Conservation (phyloP, 1,139 yeast species). For the Magnusiomyces fungicola region DNA sequence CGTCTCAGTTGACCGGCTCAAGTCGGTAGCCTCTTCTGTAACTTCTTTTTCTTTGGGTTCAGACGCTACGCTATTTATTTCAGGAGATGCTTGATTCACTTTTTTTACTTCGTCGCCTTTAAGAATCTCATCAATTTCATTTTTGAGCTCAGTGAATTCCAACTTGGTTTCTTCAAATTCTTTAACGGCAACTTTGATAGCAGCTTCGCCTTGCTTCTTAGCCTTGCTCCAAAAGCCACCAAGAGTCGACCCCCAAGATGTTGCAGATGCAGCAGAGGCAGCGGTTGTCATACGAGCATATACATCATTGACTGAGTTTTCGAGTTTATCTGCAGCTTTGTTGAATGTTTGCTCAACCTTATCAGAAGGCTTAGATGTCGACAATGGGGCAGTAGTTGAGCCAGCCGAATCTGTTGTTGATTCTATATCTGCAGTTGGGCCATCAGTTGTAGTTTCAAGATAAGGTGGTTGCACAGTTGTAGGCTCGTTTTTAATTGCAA, state of each 20-base stretch:
- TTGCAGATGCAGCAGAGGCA: constrained; percentile 35
- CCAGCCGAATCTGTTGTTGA: too few species aligned
- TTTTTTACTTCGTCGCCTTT: constrained; percentile 26
- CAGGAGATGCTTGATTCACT: constrained; percentile 10
- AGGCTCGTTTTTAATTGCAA: too few species aligned
- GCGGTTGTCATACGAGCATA: constrained; percentile 17
- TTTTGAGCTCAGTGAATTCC: constrained; percentile 24
- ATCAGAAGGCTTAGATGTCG: background rate
- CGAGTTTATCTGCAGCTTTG: constrained; percentile 4
- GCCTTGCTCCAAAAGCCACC: constrained; percentile 34
- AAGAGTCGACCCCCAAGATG: constrained; percentile 23
- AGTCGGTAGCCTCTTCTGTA: background rate
- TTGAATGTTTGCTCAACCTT: background rate
- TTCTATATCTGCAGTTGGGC: too few species aligned
- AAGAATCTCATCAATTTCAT: constrained; percentile 27
- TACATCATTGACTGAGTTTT: constrained; percentile 2
- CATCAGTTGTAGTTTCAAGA: too few species aligned
- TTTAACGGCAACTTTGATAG: constrained; percentile 37
- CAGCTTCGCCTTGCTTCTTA: constrained; percentile 36
- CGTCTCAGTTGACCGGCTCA: background rate
- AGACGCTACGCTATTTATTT: background rate
- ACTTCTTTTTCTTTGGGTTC: background rate
- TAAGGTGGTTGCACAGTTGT: too few species aligned
- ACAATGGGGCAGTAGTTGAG: too few species aligned
- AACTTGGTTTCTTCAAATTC: constrained; percentile 25